These are phyloP conservation scores for Aspergillus alliaceus DNA, from an alignment of 2,329 filamentous ascomycete species.

Conservation along the genomic window DNA sequence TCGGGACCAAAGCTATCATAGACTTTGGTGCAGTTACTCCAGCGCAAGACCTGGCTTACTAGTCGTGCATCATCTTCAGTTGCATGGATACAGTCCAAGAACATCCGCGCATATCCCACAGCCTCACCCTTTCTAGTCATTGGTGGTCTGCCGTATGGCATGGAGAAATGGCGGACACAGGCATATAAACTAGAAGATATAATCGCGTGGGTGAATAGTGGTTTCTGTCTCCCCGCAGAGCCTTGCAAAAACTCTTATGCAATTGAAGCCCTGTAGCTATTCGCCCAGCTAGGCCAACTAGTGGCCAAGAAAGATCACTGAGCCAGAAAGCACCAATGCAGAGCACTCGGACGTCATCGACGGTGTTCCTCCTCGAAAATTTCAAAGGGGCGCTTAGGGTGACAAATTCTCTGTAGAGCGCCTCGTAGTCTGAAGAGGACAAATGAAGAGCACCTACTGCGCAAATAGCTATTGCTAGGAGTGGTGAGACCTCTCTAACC, in stretches of 20 bases:
- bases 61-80: constrained; percentile 34
- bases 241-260: constrained; percentile 23
- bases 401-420: constrained; percentile 45
- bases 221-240: constrained; percentile 21
- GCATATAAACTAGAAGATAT: constrained; percentile 40
- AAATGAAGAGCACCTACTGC: constrained; percentile 49
- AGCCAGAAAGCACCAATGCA: constrained; percentile 53
- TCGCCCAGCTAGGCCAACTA: constrained; percentile 20
- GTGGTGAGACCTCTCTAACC: constrained; percentile 41
- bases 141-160: constrained; percentile 37
- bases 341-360: constrained; percentile 48
- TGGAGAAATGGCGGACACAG: constrained; percentile 40
- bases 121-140: constrained; percentile 36
- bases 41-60: constrained; percentile 35
- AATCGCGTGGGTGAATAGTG: constrained; percentile 26
- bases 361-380: constrained; percentile 39
- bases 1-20: constrained; percentile 36
- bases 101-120: constrained; percentile 25
- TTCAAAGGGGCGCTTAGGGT: constrained; percentile 38
- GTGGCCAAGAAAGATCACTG: constrained; percentile 40
- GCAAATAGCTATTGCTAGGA: constrained; percentile 47
- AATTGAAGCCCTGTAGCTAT: constrained; percentile 24
- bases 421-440: constrained; percentile 24
- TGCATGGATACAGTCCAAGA: constrained; percentile 30
- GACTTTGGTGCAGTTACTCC: constrained; percentile 32